A percentile compares a stretch with the other conserved stretches of the same genome.
Conservation (phyloP, 2,329 filamentous ascomycete species). For the Colletotrichum karsti region DNA sequence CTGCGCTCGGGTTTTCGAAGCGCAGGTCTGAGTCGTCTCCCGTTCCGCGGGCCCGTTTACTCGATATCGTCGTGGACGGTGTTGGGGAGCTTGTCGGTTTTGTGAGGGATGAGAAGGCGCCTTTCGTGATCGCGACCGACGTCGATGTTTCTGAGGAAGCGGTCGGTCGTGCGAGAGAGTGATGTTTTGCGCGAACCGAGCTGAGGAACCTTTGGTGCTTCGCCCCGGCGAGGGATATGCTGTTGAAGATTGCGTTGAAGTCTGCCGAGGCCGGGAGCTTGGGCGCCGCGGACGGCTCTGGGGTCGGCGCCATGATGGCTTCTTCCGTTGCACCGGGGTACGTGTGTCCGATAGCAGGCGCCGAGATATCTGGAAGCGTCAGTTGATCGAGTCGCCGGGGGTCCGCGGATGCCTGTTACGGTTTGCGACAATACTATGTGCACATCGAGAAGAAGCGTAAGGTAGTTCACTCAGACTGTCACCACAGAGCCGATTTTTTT, state of each 20-base stretch:
- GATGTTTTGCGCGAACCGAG: conserved; percentile 31
- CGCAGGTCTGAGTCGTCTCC: conserved; percentile 28
- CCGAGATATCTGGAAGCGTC: too few relatives aligned
- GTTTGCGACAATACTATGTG: too few relatives aligned
- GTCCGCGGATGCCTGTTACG: too few relatives aligned
- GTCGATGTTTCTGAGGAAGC: neutral
- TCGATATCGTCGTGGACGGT: neutral
- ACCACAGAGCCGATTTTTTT: too few relatives aligned
- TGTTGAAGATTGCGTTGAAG: conserved; percentile 49
- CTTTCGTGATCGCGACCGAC: neutral
- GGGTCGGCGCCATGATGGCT: neutral
- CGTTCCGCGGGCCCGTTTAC: neutral
- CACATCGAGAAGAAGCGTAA: too few relatives aligned
- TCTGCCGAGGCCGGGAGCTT: conserved; percentile 44
- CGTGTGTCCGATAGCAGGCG: too few relatives aligned
- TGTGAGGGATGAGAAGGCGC: conserved; percentile 30
- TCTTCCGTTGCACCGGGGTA: too few relatives aligned
- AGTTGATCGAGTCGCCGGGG: too few relatives aligned
- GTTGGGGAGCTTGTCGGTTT: neutral
- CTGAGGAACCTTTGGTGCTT: conserved; percentile 43
- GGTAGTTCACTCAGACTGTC: too few relatives aligned
- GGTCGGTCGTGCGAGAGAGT: conserved; percentile 18
- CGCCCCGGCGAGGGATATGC: conserved; percentile 48
- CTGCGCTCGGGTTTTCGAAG: conserved; percentile 43
- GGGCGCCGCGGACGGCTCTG: neutral